phyloP scores from a whole-genome alignment of 2,329 filamentous ascomycete genomes.

The Colletotrichum lindemuthianum region DNA sequence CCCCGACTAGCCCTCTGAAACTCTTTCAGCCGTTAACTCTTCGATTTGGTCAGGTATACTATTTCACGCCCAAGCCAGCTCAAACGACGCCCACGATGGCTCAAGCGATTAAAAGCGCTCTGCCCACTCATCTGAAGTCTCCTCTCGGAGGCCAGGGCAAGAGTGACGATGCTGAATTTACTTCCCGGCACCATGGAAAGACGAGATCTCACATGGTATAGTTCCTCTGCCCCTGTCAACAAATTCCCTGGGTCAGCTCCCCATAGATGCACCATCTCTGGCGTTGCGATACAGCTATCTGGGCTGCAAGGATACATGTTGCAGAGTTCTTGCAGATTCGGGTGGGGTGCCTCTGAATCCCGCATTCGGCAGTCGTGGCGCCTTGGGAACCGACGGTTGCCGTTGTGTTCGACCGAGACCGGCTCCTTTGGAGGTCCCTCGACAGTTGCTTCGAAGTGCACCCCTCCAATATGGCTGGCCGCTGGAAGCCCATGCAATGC shows the following conservation, averaged over 20 bases:
- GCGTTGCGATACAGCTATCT: too few relatives aligned
- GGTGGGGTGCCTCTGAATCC: too few relatives aligned
- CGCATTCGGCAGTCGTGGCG: too few relatives aligned
- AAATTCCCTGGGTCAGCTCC: conserved; percentile 27
- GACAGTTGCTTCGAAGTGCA: background rate
- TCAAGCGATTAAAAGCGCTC: conserved; percentile 74
- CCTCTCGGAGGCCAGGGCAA: conserved; percentile 48
- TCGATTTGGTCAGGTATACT: background rate
- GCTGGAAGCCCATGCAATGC: background rate
- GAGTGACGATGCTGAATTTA: conserved; percentile 59
- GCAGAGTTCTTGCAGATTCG: too few relatives aligned
- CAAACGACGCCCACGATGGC: conserved; percentile 66
- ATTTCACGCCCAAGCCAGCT: conserved; percentile 18
- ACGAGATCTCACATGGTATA: conserved; percentile 87
- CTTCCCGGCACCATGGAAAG: conserved; percentile 82
- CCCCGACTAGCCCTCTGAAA: background rate
- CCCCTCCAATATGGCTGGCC: background rate
- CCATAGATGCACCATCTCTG: background rate
- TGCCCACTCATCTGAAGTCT: conserved; percentile 85
- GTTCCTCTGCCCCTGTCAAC: conserved; percentile 40
- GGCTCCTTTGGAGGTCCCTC: background rate
- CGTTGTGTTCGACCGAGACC: too few relatives aligned
- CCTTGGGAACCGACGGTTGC: too few relatives aligned
- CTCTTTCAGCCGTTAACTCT: conserved; percentile 5
- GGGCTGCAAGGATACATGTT: too few relatives aligned